Evolutionary conservation across 1,284 basidiomycete species (phyloP).

Genomic region (Singerocomus inundabilis): DNA sequence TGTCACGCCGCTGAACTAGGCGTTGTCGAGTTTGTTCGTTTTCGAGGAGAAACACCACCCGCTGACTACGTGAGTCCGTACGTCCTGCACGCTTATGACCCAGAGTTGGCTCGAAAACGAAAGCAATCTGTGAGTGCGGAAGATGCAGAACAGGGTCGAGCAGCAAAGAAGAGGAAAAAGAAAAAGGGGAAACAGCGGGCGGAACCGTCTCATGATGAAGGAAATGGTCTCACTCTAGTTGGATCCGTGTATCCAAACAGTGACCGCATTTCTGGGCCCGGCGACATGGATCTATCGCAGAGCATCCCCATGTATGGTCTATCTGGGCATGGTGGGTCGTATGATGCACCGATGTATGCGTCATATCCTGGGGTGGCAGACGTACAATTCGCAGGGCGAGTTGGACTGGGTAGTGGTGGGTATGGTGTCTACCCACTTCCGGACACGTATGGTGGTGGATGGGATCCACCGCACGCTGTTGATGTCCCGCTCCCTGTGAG

Average conservation of each 20-base stretch:
- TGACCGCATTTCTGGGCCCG: slow-evolving; percentile 17
- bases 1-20: slow-evolving; percentile 52
- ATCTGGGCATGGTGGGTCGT: background rate
- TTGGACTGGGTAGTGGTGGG: background rate
- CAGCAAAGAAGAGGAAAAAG: slow-evolving; percentile 23
- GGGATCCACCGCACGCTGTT: background rate
- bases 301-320: slow-evolving; percentile 4
- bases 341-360: background rate
- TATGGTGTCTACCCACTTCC: background rate
- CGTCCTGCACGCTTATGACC: slow-evolving; percentile 14
- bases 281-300: slow-evolving; percentile 21
- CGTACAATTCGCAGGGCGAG: slow-evolving; percentile 5
- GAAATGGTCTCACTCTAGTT: background rate
- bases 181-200: slow-evolving; percentile 22
- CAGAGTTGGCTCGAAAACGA: slow-evolving; percentile 26
- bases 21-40: slow-evolving; percentile 55
- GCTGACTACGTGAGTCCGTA: slow-evolving; percentile 35
- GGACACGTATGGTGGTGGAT: background rate
- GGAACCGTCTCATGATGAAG: background rate
- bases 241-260: slow-evolving; percentile 5
- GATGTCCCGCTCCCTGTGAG: background rate
- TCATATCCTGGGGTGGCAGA: slow-evolving; percentile 16
- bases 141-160: slow-evolving; percentile 11
- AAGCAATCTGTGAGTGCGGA: slow-evolving; percentile 14
- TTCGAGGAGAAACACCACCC: slow-evolving; percentile 42